Evolutionary conservation across 2,329 filamentous ascomycete genomes (phyloP), one percentile per base, ranked within the genome.

Genomic region (Fusarium compactum): DNA sequence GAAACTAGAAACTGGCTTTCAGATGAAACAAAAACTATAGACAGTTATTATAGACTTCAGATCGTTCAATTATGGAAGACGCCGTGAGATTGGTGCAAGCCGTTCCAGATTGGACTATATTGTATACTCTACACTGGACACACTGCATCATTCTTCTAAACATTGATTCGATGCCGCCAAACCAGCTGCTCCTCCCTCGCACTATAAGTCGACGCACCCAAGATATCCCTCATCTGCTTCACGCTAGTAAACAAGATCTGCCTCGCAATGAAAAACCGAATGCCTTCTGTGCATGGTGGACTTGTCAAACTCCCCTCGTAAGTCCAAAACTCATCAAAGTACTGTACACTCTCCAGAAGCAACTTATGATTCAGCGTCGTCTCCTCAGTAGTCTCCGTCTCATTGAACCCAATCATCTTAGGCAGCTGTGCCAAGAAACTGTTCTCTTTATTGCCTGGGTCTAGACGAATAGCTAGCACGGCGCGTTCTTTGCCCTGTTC

Each of bases 291-390:
- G 8, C 70, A 72, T 4, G 70, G 70, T 0, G 70, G 70, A 18
- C 70, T 72, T 6, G 70, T 72, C 67, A 72, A 50, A 14, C 70
- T 72, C 0, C 70, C 70, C 43, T 73, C 51, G 24, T 72, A 72
- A 4, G 70, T 71, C 70, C 70, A 72, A 3, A 72, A 72, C 40
- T 72, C 70, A 7, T 72, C 69, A 52, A 73, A 72, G 4, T 51
- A 53, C 14, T 62, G 24, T 0, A 69, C 70, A 15, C 67, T 69
- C n/a, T 65, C 60, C 2, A 72, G n/a, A 7, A 67, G 51, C 2
- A 69, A n/a, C 0, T 10, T 51, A 3, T 69, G 70, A 3, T 72
- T 62, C 0, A 72, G 27, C 0, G 57, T 58, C 15, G 27, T 5
- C 32, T 60, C 50, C 6, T 70, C 34, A 0, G 38, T 46, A 0